phyloP scores from a whole-genome alignment of 1,284 basidiomycete species.

The Serendipita sp. region DNA sequence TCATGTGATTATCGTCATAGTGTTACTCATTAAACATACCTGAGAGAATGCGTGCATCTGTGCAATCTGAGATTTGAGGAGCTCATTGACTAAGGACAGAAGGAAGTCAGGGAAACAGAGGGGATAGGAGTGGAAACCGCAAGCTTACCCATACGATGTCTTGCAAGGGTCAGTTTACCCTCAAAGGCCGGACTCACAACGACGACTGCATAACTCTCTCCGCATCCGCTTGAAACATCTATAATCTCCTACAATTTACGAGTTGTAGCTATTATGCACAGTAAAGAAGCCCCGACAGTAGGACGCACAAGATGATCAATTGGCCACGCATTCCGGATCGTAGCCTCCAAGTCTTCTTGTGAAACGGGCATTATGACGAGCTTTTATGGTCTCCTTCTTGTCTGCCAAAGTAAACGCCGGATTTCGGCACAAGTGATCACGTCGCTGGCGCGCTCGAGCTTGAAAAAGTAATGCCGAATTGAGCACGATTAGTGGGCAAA shows the following conservation, averaged over 20 bases:
- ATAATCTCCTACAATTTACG: conserved; percentile 33
- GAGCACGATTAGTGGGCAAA: too few species aligned
- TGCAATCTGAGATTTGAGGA: conserved; percentile 55
- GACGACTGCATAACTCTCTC: conserved; percentile 56
- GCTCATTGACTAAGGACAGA: conserved; percentile 45
- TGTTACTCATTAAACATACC: conserved; percentile 27
- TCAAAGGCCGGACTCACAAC: conserved; percentile 67
- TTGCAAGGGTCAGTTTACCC: conserved; percentile 56
- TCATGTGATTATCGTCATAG: conserved; percentile 7
- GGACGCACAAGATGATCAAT: conserved; percentile 36
- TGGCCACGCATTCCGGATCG: conserved; percentile 43
- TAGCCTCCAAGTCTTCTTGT: conserved; percentile 37
- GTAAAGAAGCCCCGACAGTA: conserved; percentile 4
- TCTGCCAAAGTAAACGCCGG: background rate
- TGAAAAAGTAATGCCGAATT: too few species aligned
- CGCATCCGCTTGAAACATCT: conserved; percentile 64
- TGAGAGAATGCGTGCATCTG: conserved; percentile 77
- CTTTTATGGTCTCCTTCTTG: background rate
- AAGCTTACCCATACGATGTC: conserved; percentile 48
- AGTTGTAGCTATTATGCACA: conserved; percentile 4
- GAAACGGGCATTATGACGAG: conserved; percentile 41
- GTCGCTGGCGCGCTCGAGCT: too few species aligned
- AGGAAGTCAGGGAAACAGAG: background rate
- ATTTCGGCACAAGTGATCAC: too few species aligned
- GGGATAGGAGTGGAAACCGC: background rate